Evolutionary conservation across 2,329 filamentous ascomycete species (phyloP), one percentile per base, ranked within the genome.

Genomic region (Epichloe scottii): DNA sequence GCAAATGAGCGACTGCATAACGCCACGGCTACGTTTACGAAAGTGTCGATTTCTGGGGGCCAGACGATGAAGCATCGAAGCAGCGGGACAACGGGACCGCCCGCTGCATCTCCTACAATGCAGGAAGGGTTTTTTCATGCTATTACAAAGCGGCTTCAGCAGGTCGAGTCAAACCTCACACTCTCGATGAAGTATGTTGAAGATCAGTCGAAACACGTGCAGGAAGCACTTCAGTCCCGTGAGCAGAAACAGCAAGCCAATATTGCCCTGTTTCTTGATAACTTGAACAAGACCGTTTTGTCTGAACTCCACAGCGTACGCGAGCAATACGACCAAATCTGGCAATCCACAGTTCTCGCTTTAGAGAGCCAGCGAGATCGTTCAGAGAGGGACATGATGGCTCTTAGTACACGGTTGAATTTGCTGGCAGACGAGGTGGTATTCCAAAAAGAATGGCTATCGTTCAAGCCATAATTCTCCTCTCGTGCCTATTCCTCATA

Each of bases 101-200:
- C 63, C 3, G 47, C 59, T 3, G 62, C 64, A 30, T 79, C 82
- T 1, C 90, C 91, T 2, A 89, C 90, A 0, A 93, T 94, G 1
- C 93, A 98, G 66, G 93, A 98, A 64, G 93, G 87, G 2, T 97
- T 98, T 68, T 98, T 96, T 77, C 97, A 97, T 66, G 88, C 89
- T 4, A 85, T 97, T 8, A 89, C 90, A 56, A 97, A 97, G 67
- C 87, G 93, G 1, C 76, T 98, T 4, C 87, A 91, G 57, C 83
- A 90, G 59, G 81, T 97, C 7, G 93, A 98, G 66, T 81, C 87
- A 15, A 98, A 97, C 64, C 89, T 90, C 11, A 95, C 91, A 0
- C 75, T 97, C 11, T 95, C 90, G 0, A 73, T 97, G 8, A 87
- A 95, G 61, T 98, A 98, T 62, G 95, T 98, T 53, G 91, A 97